A percentile compares a stretch with the other conserved stretches of the same genome.
phyloP scores from a whole-genome alignment of 768 basidiomycete species.

The Auriscalpium microsporum region DNA sequence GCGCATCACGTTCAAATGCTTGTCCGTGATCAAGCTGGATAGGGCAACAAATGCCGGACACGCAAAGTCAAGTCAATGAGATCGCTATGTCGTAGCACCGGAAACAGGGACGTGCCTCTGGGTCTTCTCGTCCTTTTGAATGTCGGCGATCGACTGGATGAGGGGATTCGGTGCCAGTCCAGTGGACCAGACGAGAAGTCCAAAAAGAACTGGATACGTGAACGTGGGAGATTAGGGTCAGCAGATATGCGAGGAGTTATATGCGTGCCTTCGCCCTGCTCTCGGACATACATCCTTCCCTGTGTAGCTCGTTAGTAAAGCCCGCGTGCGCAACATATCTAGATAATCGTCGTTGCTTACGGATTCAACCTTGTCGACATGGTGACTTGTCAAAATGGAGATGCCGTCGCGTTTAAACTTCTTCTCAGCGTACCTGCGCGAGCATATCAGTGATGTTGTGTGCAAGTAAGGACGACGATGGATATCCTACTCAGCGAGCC shows the following conservation, averaged over 20 bases:
- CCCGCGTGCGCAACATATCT: too few species aligned
- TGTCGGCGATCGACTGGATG: conserved; percentile 47
- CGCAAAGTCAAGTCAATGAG: neutral
- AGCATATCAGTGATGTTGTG: conserved; percentile 1
- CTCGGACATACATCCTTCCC: conserved; percentile 63
- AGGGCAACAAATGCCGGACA: neutral
- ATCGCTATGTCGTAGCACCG: neutral
- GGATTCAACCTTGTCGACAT: conserved; percentile 61
- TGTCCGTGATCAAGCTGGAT: conserved; percentile 39
- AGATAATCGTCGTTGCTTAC: conserved; percentile 23
- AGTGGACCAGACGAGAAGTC: conserved; percentile 83
- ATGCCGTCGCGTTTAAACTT: conserved; percentile 73
- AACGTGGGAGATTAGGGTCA: conserved; percentile 1
- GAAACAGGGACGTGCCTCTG: conserved; percentile 33
- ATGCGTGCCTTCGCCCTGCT: conserved; percentile 56
- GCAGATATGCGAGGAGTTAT: neutral
- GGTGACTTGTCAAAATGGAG: conserved; percentile 58
- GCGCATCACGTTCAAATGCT: conserved; percentile 53
- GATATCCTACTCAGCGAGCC: conserved; percentile 42
- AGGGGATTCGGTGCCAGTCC: conserved; percentile 80
- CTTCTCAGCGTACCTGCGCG: conserved; percentile 52
- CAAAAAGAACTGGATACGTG: conserved; percentile 54
- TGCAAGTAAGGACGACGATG: conserved; percentile 10
- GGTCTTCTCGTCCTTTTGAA: conserved; percentile 54
- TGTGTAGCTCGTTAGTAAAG: conserved; percentile 18